Evolutionary conservation across 2,329 filamentous ascomycete genomes (phyloP).

Genomic region (Trichoderma sp.): DNA sequence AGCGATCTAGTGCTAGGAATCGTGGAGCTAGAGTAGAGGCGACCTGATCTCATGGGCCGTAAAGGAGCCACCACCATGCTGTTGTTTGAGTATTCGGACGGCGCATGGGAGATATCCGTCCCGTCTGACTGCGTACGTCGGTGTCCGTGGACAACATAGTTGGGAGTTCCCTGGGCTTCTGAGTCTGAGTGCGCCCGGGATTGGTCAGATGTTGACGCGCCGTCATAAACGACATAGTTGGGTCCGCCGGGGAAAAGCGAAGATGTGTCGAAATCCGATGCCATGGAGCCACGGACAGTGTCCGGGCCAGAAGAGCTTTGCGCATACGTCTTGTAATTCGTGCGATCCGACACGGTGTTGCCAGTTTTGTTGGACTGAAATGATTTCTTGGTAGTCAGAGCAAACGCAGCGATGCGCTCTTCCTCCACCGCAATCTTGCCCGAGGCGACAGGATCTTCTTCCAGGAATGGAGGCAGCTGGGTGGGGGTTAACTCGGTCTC

Average conservation of each 20-base stretch:
- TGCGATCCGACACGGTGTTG: slow-evolving; percentile 51
- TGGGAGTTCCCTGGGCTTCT: slow-evolving; percentile 45
- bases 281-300: slow-evolving; percentile 10
- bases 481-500: not conserved
- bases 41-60: slow-evolving; percentile 32
- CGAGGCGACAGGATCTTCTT: not conserved
- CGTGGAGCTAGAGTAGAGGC: slow-evolving; percentile 47
- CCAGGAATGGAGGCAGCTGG: not conserved
- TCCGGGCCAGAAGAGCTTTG: slow-evolving; percentile 43
- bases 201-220: slow-evolving; percentile 50
- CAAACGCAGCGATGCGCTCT: slow-evolving; percentile 2
- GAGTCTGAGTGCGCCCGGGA: slow-evolving; percentile 39
- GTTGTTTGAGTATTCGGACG: slow-evolving; percentile 59
- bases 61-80: slow-evolving; percentile 61
- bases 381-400: slow-evolving; percentile 29
- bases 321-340: slow-evolving; percentile 57
- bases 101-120: slow-evolving; percentile 36
- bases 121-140: slow-evolving; percentile 45
- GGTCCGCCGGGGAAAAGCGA: slow-evolving; percentile 45
- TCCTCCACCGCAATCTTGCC: not conserved
- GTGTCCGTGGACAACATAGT: slow-evolving; percentile 56
- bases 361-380: slow-evolving; percentile 36
- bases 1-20: slow-evolving; percentile 53
- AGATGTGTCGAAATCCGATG: slow-evolving; percentile 43
- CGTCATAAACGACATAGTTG: slow-evolving; percentile 55